Base-by-base conservation (phyloP, 768 basidiomycete genomes). In the Lyophyllum shimeji region DNA sequence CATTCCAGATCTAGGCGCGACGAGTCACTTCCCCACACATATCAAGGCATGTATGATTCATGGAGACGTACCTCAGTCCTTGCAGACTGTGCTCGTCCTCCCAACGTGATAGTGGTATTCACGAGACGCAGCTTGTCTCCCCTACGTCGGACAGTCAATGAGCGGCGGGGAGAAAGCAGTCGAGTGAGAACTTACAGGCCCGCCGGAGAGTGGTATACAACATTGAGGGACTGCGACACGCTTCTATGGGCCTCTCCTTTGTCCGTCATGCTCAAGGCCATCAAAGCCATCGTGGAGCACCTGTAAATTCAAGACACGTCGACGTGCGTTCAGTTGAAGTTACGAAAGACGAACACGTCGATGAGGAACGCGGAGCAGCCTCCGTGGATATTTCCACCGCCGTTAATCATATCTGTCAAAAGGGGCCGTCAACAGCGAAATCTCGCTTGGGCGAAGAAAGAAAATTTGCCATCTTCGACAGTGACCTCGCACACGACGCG, bases 131-230 rank as follows among this genome's bases (percentile, higher is more conserved):
- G 52, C 50, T 65, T 73, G 54, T 83, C 82, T 43, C 80, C 75
- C 33, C 83, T 84, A 12, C 15, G 12, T 39, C 17, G 2, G 44
- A 3, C 5, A 33, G 18, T 55, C 52, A 42, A 48, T 46, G 3
- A 37, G 34, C 17, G 46, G 17, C 42, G 12, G 8, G 34, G 12
- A 1, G 7, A 42, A 12, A 23, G 7, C 18, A 25, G 17, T 23
- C 12, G 12, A 46, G 18, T 31, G 7, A 18, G 50, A 6, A 63
- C 76, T 61, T 63, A 83, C 83, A 74, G 24, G 9, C 60, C 58
- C 20, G 82, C 83, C n/a, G 83, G 83, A 48, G 83, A 78, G 53
- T 84, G 83, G 53, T 81, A 84, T 18, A 81, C 70, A 5, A 83
- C 67, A 44, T 82, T 78, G 43, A 84, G 63, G 0, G 81, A 76